Evolutionary conservation across 176 grass and related monocot genomes (phyloP).

Genomic region (Eragrostis curvula): DNA sequence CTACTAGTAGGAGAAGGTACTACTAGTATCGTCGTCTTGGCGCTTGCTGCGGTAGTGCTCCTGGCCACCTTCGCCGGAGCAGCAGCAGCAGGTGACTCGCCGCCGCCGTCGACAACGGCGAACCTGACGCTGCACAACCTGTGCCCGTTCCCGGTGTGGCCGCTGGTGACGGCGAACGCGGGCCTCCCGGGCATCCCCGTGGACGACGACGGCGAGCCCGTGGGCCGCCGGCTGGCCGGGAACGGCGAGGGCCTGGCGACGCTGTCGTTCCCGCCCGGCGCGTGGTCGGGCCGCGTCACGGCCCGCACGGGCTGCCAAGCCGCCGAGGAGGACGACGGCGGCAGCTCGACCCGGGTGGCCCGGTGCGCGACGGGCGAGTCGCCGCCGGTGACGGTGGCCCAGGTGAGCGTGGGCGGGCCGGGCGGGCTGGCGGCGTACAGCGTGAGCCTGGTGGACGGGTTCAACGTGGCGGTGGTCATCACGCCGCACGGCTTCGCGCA

Average conservation of each 20-base stretch:
- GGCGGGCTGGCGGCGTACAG: conserved; percentile 41
- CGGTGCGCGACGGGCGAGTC: conserved; percentile 30
- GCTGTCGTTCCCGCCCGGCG: conserved; percentile 25
- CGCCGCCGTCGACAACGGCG: background rate
- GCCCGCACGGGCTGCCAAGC: conserved; percentile 51
- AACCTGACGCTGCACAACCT: conserved; percentile 55
- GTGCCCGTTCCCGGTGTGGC: conserved; percentile 35
- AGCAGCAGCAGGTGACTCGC: background rate
- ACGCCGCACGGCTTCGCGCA: conserved; percentile 40
- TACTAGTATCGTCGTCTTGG: background rate
- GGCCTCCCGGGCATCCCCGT: background rate
- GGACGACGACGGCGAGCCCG: background rate
- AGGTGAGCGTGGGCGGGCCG: conserved; percentile 39
- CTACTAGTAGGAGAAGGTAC: background rate
- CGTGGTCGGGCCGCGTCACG: conserved; percentile 51
- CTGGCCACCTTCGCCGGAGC: background rate
- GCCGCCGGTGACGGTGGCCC: conserved; percentile 47
- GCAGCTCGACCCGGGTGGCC: no score
- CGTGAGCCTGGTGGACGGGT: conserved; percentile 60
- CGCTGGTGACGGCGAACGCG: conserved; percentile 17
- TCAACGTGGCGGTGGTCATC: conserved; percentile 54
- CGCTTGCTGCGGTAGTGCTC: background rate
- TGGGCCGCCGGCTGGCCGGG: background rate
- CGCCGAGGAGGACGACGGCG: background rate
- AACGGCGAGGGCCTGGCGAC: conserved; percentile 40